These are phyloP conservation scores for Beauveria scarabaeidicola DNA, from an alignment of 2,329 filamentous ascomycete genomes.

Conservation along the genomic window DNA sequence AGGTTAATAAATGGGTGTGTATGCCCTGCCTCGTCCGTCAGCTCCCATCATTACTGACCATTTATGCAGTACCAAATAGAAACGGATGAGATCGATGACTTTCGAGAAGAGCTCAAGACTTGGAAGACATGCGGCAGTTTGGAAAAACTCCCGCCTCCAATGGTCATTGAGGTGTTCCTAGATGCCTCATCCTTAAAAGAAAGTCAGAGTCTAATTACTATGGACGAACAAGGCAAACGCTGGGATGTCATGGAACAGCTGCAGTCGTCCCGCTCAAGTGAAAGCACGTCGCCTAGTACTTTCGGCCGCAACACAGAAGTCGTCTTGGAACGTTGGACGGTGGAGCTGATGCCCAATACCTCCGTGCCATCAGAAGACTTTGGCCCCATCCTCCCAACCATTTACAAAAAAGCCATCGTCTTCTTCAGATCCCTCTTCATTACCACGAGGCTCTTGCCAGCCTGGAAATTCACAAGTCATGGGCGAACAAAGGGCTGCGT, in stretches of 20 bases:
- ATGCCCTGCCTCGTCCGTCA: background rate
- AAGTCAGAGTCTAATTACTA: conserved; percentile 77
- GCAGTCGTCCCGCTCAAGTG: conserved; percentile 50
- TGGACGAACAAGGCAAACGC: conserved; percentile 82
- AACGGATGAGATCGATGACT: conserved; percentile 84
- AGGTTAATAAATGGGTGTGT: conserved; percentile 81
- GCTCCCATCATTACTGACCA: conserved; percentile 12
- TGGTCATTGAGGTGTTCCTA: conserved; percentile 86
- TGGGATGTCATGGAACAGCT: conserved; percentile 88
- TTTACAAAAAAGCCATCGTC: conserved; percentile 96
- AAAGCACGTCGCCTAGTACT: conserved; percentile 32
- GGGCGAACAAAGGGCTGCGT: conserved; percentile 62
- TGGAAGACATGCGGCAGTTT: conserved; percentile 78
- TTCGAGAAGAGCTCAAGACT: conserved; percentile 67
- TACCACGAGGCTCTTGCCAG: conserved; percentile 71
- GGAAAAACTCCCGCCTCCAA: conserved; percentile 67
- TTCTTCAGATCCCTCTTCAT: conserved; percentile 85
- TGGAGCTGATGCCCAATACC: conserved; percentile 57
- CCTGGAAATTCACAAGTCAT: conserved; percentile 74
- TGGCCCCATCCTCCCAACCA: conserved; percentile 62
- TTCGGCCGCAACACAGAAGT: conserved; percentile 57
- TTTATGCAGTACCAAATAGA: conserved; percentile 78
- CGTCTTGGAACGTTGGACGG: conserved; percentile 81
- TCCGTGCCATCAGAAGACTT: conserved; percentile 51
- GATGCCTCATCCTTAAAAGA: conserved; percentile 70